Conservation (phyloP, 345 rosid species). For the Arabis hirsuta region DNA sequence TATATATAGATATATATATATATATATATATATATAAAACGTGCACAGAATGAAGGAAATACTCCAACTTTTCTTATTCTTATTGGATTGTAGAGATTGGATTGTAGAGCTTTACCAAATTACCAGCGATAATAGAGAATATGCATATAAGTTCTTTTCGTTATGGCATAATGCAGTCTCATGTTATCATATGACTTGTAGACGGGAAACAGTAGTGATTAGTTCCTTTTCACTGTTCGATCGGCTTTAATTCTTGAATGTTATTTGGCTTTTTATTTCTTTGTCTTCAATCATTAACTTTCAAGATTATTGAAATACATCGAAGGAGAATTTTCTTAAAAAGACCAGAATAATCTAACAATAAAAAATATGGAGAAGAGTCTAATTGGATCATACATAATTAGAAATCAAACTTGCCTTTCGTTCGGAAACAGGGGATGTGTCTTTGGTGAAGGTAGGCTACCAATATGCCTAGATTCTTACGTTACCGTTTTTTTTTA, state of each 20-base stretch:
- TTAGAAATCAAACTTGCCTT: constrained; percentile 20
- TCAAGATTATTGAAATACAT: constrained; percentile 7
- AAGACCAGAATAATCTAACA: not conserved
- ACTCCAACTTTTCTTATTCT: not conserved
- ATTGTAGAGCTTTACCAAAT: constrained; percentile 19
- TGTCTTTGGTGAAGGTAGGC: constrained; percentile 44
- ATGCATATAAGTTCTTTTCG: not conserved
- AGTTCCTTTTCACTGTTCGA: constrained; percentile 1
- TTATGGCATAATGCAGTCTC: not conserved
- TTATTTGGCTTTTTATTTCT: not conserved
- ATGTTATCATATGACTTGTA: constrained; percentile 26
- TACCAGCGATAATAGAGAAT: constrained; percentile 12
- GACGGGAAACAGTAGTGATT: constrained; percentile 30
- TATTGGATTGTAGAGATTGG: not conserved
- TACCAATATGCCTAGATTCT: constrained; percentile 42
- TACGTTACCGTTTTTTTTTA: constrained; percentile 22
- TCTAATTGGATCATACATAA: constrained; percentile 15
- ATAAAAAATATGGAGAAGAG: constrained; percentile 15
- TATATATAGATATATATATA: not conserved
- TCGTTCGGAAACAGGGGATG: constrained; percentile 32
- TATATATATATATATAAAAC: not conserved
- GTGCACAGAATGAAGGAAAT: not conserved
- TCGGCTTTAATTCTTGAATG: not conserved
- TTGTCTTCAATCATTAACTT: constrained; percentile 14
- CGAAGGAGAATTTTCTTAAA: constrained; percentile 15